Evolutionary conservation across 768 basidiomycete species (phyloP).

Genomic region (Nidula microcarpa): DNA sequence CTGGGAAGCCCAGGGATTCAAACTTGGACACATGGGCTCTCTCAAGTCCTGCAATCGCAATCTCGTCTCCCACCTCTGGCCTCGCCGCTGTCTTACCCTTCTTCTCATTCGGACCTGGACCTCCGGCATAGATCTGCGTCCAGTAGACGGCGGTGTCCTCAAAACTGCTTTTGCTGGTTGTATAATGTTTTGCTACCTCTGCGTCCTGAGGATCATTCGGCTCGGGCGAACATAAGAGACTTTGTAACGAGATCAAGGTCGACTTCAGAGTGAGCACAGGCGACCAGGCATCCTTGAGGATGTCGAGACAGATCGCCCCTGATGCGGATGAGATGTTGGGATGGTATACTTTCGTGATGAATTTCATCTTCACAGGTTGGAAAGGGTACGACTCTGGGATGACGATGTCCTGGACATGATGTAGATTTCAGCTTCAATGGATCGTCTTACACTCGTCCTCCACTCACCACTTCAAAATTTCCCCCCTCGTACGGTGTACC

Average conservation of each 20-base stretch:
- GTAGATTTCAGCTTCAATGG: background rate
- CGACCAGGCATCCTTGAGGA: slow-evolving; percentile 87
- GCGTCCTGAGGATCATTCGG: slow-evolving; percentile 98
- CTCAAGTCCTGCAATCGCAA: slow-evolving; percentile 81
- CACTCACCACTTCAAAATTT: slow-evolving; percentile 82
- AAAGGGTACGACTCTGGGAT: slow-evolving; percentile 92
- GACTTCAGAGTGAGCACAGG: slow-evolving; percentile 95
- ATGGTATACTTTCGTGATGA: slow-evolving; percentile 95
- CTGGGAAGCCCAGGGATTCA: slow-evolving; percentile 76
- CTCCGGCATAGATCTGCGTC: slow-evolving; percentile 90
- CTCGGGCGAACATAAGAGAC: slow-evolving; percentile 88
- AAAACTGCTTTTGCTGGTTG: slow-evolving; percentile 82
- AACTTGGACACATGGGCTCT: slow-evolving; percentile 83
- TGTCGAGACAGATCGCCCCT: slow-evolving; percentile 93
- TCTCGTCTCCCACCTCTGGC: slow-evolving; percentile 50
- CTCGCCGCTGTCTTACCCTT: slow-evolving; percentile 38
- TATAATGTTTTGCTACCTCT: slow-evolving; percentile 96
- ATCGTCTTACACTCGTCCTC: slow-evolving; percentile 3
- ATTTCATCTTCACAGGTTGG: slow-evolving; percentile 97
- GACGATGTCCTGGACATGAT: slow-evolving; percentile 68
- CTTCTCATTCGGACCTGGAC: slow-evolving; percentile 47
- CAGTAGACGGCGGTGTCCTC: slow-evolving; percentile 92
- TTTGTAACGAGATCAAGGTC: slow-evolving; percentile 92
- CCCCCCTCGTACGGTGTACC: slow-evolving; percentile 95
- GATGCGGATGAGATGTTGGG: slow-evolving; percentile 94